Percentiles rank a stretch among this genome's conserved stretches.
Evolutionary conservation across 768 basidiomycete species (phyloP).

Genomic region (Lentinula lateritia): DNA sequence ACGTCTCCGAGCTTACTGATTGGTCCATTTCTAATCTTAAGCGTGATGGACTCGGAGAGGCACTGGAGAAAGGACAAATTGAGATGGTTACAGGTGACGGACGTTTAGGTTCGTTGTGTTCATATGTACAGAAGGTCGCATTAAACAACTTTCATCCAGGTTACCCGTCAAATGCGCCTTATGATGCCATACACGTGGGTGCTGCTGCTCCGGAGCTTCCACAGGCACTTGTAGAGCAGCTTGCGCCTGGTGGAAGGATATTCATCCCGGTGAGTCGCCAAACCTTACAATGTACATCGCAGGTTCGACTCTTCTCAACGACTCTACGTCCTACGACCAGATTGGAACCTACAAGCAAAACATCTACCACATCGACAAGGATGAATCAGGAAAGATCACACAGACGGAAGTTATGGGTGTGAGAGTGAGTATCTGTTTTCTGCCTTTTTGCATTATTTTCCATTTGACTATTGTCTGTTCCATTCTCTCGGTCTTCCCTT

Average conservation of each 20-base stretch:
- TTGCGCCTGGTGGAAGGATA: conserved; percentile 74
- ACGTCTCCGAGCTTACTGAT: conserved; percentile 73
- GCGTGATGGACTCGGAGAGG: conserved; percentile 55
- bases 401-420: conserved; percentile 73
- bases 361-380: conserved; percentile 12
- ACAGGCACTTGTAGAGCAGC: conserved; percentile 66
- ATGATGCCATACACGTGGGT: conserved; percentile 89
- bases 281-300: background rate
- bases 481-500: background rate
- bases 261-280: conserved; percentile 86
- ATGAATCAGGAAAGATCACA: conserved; percentile 52
- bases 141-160: conserved; percentile 19
- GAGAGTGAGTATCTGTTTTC: too few species aligned
- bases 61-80: conserved; percentile 50
- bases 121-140: background rate
- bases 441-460: too few species aligned
- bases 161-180: conserved; percentile 45
- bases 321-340: background rate
- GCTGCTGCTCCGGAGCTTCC: conserved; percentile 83
- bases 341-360: conserved; percentile 8
- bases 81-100: conserved; percentile 76
- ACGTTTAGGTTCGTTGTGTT: conserved; percentile 46
- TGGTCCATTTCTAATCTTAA: conserved; percentile 66
- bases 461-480: background rate
- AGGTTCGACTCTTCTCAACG: background rate